Percentiles rank a stretch among this genome's conserved stretches.
Conservation (phyloP, 129 eudicot species). For the carrot (Daucus carota) region DNA sequence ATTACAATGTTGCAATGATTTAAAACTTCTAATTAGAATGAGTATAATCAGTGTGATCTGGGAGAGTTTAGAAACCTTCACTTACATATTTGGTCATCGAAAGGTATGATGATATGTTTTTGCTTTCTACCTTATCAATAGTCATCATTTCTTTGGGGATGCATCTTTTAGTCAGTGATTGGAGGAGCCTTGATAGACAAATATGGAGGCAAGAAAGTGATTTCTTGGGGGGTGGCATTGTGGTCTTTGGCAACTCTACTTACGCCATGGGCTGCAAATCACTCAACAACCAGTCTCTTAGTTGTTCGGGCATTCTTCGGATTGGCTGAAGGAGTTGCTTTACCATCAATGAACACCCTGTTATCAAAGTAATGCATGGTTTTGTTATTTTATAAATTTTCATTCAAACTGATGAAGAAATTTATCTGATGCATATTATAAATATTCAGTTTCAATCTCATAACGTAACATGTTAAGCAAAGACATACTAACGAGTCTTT, state of each 20-base stretch:
- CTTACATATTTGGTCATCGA: neutral
- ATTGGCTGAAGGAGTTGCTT: constrained; percentile 93
- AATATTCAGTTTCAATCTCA: neutral
- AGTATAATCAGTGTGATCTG: neutral
- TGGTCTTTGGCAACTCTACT: constrained; percentile 92
- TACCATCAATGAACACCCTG: constrained; percentile 86
- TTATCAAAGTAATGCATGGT: constrained; percentile 50
- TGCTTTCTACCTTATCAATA: constrained; percentile 19
- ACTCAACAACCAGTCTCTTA: constrained; percentile 67
- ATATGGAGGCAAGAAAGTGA: constrained; percentile 79
- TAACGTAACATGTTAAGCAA: neutral
- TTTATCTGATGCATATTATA: neutral
- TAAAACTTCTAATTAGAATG: neutral
- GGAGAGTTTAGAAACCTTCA: neutral
- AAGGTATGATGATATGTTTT: constrained; percentile 3
- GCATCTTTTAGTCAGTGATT: constrained; percentile 76
- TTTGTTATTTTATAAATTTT: neutral
- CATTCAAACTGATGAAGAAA: neutral
- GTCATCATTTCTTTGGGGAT: constrained; percentile 99
- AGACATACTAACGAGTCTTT: neutral
- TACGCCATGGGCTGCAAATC: constrained; percentile 97
- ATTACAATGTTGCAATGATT: neutral
- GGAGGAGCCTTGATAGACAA: constrained; percentile 97
- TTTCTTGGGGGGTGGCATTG: constrained; percentile 86
- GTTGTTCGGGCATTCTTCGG: constrained; percentile 88